Conservation (phyloP, 2,329 filamentous ascomycete species). For the Neofusicoccum cordaticola region DNA sequence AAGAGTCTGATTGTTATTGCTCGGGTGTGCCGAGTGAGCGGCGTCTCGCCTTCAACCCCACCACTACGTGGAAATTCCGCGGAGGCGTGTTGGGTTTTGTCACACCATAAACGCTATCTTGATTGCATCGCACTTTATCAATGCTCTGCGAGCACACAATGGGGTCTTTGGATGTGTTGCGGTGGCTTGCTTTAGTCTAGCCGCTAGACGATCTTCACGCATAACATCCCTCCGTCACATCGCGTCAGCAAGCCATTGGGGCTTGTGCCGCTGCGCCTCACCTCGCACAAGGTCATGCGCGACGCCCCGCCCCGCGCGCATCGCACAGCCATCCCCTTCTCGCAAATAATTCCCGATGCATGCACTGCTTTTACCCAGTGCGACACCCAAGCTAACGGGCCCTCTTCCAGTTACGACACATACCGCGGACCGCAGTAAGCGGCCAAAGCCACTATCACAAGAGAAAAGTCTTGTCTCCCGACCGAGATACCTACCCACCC, state of each 20-base stretch:
- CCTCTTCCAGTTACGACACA: conserved; percentile 13
- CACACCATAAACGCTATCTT: not conserved
- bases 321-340: not conserved
- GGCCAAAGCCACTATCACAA: not conserved
- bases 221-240: conserved; percentile 9
- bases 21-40: not conserved
- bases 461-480: not conserved
- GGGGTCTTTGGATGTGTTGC: not conserved
- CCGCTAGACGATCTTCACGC: conserved; percentile 13
- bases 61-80: not conserved
- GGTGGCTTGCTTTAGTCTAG: conserved; percentile 12
- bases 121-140: conserved; percentile 4
- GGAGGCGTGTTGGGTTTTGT: not conserved
- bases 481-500: not conserved
- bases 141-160: not conserved
- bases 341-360: not conserved
- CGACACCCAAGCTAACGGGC: not conserved
- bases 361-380: not conserved
- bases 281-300: conserved; percentile 9
- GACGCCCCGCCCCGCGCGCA: conserved; percentile 6
- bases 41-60: not conserved
- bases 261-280: not conserved
- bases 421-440: conserved; percentile 19
- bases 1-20: not conserved
- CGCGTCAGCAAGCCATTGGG: conserved; percentile 8